phyloP scores from a whole-genome alignment of 2,329 filamentous ascomycete species.

The Emmonsia crescens region DNA sequence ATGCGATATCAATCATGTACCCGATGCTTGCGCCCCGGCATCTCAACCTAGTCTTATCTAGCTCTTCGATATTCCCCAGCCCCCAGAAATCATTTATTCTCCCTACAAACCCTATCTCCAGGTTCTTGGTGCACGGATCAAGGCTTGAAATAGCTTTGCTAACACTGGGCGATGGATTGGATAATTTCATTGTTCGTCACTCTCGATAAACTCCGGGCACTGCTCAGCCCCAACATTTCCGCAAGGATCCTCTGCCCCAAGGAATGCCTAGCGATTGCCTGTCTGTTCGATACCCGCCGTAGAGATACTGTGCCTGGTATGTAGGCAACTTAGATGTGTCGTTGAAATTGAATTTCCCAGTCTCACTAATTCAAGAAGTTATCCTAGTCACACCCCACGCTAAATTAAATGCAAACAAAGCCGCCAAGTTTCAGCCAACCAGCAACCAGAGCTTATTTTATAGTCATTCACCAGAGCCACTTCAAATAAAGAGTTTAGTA shows the following conservation, averaged over 20 bases:
- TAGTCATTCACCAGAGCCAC: too few relatives aligned
- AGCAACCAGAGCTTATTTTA: background rate
- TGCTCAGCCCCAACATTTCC: background rate
- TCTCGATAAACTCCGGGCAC: background rate
- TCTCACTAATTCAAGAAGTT: background rate
- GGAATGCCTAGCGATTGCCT: background rate
- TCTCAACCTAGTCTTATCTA: background rate
- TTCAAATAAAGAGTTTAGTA: too few relatives aligned
- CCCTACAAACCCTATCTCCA: background rate
- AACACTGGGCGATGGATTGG: background rate
- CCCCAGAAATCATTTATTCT: background rate
- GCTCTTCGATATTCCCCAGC: background rate
- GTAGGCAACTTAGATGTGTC: background rate
- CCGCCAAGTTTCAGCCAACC: background rate
- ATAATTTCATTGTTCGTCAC: background rate
- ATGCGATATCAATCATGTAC: background rate
- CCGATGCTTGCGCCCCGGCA: background rate
- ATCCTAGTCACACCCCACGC: background rate
- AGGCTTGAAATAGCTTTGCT: too few relatives aligned
- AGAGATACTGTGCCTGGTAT: background rate
- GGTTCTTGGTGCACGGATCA: background rate
- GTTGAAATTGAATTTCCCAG: background rate
- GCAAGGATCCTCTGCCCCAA: background rate
- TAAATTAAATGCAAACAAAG: background rate
- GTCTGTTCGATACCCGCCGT: background rate